Conservation (phyloP, 129 eudicot species). For the Lactuca sativa region DNA sequence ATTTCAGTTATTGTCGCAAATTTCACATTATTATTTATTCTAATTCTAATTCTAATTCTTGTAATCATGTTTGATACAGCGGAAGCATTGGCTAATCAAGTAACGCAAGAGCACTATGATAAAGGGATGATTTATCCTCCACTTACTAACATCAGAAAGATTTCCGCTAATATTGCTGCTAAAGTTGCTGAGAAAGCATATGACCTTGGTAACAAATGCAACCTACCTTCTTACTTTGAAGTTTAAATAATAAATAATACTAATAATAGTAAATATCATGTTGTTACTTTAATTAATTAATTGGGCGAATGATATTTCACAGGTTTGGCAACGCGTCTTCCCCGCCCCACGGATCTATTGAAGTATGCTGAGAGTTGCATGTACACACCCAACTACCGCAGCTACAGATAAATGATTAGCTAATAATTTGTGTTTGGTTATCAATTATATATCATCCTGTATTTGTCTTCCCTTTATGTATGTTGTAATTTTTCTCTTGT, state of each 20-base stretch:
- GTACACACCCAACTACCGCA: conserved; percentile 77
- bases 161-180: conserved; percentile 88
- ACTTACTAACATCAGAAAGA: conserved; percentile 71
- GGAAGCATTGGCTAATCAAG: conserved; percentile 90
- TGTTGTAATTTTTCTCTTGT: conserved; percentile 20
- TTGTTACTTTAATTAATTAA: conserved; percentile 9
- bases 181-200: conserved; percentile 88
- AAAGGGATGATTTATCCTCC: conserved; percentile 95
- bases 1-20: neutral
- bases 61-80: conserved; percentile 44
- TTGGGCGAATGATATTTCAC: conserved; percentile 16
- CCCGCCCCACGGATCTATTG: conserved; percentile 69
- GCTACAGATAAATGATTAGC: conserved; percentile 45
- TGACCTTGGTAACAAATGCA: too few species aligned
- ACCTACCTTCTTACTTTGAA: too few species aligned
- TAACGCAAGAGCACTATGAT: conserved; percentile 74
- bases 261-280: neutral
- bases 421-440: conserved; percentile 12
- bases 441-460: neutral
- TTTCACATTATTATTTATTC: too few species aligned
- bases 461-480: conserved; percentile 12
- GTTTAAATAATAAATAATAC: neutral
- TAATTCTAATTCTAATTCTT: too few species aligned
- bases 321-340: conserved; percentile 92
- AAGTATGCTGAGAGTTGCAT: conserved; percentile 87